Evolutionary conservation across 2,329 filamentous ascomycete species (phyloP), one percentile per base, ranked within the genome.

Genomic region (Calonectria pauciramosa): DNA sequence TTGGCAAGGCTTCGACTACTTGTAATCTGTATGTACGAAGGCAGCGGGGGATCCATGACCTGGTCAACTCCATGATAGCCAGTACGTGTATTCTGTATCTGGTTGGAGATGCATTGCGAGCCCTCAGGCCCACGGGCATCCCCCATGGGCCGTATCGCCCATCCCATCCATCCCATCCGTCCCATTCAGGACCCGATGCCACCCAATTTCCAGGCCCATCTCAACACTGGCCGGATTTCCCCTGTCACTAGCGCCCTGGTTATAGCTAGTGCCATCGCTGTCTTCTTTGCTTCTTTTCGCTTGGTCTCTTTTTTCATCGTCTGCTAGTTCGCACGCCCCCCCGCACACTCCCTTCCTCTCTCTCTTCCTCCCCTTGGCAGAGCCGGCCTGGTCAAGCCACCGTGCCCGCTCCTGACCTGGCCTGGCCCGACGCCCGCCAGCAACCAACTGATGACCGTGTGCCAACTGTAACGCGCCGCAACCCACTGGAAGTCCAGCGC

Each of bases 401-500:
- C 75, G 77, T 77, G 49, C 72, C 73, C 54, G 71, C 52, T 74
- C 71, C 68, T 70, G 56, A 11, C 32, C 36, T 63, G 59, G 56
- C 67, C 63, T 79, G 73, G 74, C 66, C 73, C 64, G 51, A 36
- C 75, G 66, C 70, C 64, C 70, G 73, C 70, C 71, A 73, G 71
- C 68, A 71, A 59, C 67, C 65, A 56, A 67, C 60, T 34, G 38
- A 70, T 73, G 71, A 68, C 74, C 72, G 26, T 74, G 64, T 56
- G n/a, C 68, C 73, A 71, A 68, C 44, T 72, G 64, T 71, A 68
- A 76, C 49, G 69, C 54, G 23, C 63, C 52, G 54, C 44, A 67
- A 59, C 51, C 51, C 68, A 66, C 70, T 63, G 56, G 56, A 63
- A 28, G 23, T 23, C 16, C 36, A 63, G 36, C 68, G 60, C 26